Percentiles rank a stretch among this genome's conserved stretches.
These are phyloP conservation scores for Candida jianshihensis DNA, from an alignment of 805 yeast species.

Conservation along the genomic window DNA sequence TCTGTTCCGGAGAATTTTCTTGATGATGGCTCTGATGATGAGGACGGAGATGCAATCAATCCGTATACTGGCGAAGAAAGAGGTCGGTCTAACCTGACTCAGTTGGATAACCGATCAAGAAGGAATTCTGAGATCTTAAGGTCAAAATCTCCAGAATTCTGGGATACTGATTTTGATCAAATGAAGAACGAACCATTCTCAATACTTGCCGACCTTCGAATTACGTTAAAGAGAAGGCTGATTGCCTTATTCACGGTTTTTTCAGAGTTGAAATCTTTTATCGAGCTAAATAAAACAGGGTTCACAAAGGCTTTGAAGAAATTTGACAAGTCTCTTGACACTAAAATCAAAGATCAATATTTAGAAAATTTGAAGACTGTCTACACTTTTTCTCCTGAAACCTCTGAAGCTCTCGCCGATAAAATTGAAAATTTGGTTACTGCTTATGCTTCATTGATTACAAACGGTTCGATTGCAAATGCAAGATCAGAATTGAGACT, in stretches of 20 bases:
- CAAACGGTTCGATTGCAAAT: constrained; percentile 30
- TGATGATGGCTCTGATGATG: constrained; percentile 25
- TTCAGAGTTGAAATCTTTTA: constrained; percentile 76
- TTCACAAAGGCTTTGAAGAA: constrained; percentile 86
- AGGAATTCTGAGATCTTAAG: constrained; percentile 11
- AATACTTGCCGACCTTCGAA: constrained; percentile 27
- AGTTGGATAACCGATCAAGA: constrained; percentile 13
- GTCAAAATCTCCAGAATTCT: constrained; percentile 19
- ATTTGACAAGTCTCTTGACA: constrained; percentile 76
- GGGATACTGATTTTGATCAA: constrained; percentile 19
- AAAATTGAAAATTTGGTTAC: constrained; percentile 47
- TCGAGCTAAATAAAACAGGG: constrained; percentile 83
- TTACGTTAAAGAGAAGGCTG: constrained; percentile 62
- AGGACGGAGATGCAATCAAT: constrained; percentile 9
- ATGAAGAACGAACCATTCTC: constrained; percentile 16
- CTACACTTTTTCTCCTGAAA: constrained; percentile 45
- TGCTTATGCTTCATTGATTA: constrained; percentile 47
- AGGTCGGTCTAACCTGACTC: constrained; percentile 18
- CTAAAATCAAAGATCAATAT: constrained; percentile 53
- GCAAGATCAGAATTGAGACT: constrained; percentile 46
- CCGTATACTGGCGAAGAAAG: constrained; percentile 8
- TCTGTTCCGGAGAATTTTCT: too few relatives aligned
- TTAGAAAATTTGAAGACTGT: constrained; percentile 41
- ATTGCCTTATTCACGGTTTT: constrained; percentile 63
- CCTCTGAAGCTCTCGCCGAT: constrained; percentile 41